Conservation (phyloP, 2,329 filamentous ascomycete genomes). For the Aspergillus sergii region DNA sequence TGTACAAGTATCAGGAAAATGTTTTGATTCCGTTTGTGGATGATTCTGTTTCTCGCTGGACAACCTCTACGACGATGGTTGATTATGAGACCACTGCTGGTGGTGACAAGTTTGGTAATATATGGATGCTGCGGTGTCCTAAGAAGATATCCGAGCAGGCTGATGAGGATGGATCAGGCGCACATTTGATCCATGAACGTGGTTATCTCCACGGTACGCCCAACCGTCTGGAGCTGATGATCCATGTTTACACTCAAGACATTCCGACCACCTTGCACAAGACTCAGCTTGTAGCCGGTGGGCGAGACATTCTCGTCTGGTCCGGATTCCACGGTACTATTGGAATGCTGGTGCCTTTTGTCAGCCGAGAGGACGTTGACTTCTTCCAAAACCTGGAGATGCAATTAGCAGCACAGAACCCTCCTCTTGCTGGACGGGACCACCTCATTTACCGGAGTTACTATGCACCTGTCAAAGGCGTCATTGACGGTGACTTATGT, state of each 20-base stretch:
- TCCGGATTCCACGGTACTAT: conserved; percentile 92
- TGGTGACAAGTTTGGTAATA: conserved; percentile 96
- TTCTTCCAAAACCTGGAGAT: conserved; percentile 96
- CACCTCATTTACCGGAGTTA: conserved; percentile 95
- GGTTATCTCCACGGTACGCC: conserved; percentile 88
- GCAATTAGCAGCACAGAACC: conserved; percentile 81
- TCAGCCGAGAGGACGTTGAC: conserved; percentile 89
- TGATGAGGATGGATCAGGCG: conserved; percentile 87
- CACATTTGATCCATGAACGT: conserved; percentile 87
- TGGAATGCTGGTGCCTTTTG: conserved; percentile 88
- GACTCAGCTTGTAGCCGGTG: conserved; percentile 85
- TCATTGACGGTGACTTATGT: conserved; percentile 95
- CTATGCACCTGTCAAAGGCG: conserved; percentile 93
- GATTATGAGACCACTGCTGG: conserved; percentile 96
- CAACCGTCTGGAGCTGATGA: conserved; percentile 80
- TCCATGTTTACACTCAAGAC: conserved; percentile 89
- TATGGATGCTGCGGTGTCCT: conserved; percentile 89
- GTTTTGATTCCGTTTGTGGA: conserved; percentile 91
- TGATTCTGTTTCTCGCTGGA: conserved; percentile 87
- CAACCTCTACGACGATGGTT: conserved; percentile 87
- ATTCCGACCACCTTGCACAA: conserved; percentile 90
- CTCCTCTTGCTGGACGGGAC: conserved; percentile 86
- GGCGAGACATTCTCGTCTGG: conserved; percentile 90
- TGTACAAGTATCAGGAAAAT: conserved; percentile 91
- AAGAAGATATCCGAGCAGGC: conserved; percentile 83